Evolutionary conservation across 1,284 basidiomycete genomes (phyloP).

Genomic region (Apiotrichum akiyoshidainum): DNA sequence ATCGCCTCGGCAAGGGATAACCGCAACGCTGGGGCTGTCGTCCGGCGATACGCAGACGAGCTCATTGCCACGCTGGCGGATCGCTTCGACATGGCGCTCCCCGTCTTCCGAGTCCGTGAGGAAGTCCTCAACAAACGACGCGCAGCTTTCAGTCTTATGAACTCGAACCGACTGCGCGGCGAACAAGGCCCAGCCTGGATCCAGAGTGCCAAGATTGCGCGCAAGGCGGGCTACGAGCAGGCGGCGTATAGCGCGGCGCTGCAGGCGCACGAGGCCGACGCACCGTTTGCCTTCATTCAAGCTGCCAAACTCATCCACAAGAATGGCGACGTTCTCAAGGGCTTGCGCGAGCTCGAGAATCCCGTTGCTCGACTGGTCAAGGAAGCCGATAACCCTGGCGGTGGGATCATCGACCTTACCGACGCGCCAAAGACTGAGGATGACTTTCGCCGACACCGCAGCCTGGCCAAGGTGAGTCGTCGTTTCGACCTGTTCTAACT

Average conservation of each 20-base stretch:
- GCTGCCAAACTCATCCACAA: constrained; percentile 81
- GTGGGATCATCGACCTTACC: constrained; percentile 58
- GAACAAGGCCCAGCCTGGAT: constrained; percentile 86
- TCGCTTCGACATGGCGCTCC: constrained; percentile 60
- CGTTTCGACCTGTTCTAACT: constrained; percentile 14
- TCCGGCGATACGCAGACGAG: constrained; percentile 14
- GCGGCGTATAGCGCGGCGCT: constrained; percentile 95
- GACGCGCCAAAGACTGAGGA: constrained; percentile 54
- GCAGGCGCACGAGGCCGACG: constrained; percentile 75
- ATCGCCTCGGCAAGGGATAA: constrained; percentile 1
- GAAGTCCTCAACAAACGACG: constrained; percentile 85
- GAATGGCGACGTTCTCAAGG: constrained; percentile 77
- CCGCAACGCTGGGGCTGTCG: constrained; percentile 10
- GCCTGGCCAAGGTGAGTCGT: constrained; percentile 64
- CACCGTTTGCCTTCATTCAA: constrained; percentile 82
- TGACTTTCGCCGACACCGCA: constrained; percentile 31
- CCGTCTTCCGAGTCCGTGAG: constrained; percentile 88
- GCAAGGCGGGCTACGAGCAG: constrained; percentile 92
- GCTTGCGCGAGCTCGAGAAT: constrained; percentile 70
- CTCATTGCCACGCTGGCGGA: constrained; percentile 33
- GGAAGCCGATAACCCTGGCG: not conserved
- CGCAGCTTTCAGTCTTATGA: constrained; percentile 66
- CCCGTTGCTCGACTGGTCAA: constrained; percentile 11
- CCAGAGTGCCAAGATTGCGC: constrained; percentile 86
- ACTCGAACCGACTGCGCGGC: constrained; percentile 43